Conservation (phyloP, 495 filamentous ascomycete species). For the Eremomyces bilateralis region DNA sequence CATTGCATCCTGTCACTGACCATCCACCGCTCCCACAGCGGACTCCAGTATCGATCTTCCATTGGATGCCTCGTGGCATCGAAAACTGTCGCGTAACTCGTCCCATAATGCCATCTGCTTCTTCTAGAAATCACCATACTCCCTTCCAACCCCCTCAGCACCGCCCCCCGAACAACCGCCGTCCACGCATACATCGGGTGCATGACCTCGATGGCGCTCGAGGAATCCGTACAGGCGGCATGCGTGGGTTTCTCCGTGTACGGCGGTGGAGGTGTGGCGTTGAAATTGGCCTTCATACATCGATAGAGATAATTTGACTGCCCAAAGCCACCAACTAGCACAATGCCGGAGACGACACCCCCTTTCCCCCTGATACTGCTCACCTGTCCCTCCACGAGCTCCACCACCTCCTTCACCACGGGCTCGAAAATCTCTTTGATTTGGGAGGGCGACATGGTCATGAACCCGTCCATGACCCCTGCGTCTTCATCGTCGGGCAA, state of each 20-base stretch:
- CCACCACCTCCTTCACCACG: slow-evolving; percentile 33
- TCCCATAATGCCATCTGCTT: slow-evolving; percentile 56
- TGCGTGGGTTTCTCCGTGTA: slow-evolving; percentile 45
- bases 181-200: slow-evolving; percentile 57
- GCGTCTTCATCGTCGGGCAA: slow-evolving; percentile 37
- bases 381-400: slow-evolving; percentile 37
- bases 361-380: slow-evolving; percentile 27
- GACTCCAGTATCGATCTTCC: slow-evolving; percentile 49
- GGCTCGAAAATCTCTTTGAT: slow-evolving; percentile 25
- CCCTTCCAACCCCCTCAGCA: slow-evolving; percentile 44
- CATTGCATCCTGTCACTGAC: slow-evolving; percentile 60
- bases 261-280: slow-evolving; percentile 37
- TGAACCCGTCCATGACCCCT: slow-evolving; percentile 21
- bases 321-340: slow-evolving; percentile 58
- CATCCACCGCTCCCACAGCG: slow-evolving; percentile 64
- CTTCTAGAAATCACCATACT: slow-evolving; percentile 46
- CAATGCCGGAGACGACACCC: slow-evolving; percentile 39
- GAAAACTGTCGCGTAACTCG: slow-evolving; percentile 53
- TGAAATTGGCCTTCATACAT: slow-evolving; percentile 38
- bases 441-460: slow-evolving; percentile 21
- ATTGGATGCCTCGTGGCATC: slow-evolving; percentile 46
- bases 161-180: slow-evolving; percentile 48
- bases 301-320: slow-evolving; percentile 41
- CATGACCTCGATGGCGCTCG: slow-evolving; percentile 28
- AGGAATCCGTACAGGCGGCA: slow-evolving; percentile 17